Conservation (phyloP, 2,329 filamentous ascomycete genomes). For the Colletotrichum filicis region DNA sequence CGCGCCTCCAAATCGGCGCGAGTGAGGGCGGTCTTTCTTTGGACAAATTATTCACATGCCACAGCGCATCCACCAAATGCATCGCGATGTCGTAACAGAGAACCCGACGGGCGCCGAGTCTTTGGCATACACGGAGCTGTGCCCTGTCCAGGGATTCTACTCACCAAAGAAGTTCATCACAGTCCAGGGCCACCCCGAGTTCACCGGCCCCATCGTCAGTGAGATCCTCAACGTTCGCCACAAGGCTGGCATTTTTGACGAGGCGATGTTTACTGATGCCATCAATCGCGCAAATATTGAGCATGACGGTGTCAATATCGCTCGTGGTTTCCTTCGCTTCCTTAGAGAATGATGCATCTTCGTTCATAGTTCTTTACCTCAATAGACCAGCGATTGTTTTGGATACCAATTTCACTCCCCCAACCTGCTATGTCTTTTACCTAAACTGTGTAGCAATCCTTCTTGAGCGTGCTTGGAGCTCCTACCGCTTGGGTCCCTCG, state of each 20-base stretch:
- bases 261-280: conserved; percentile 76
- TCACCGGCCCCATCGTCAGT: conserved; percentile 75
- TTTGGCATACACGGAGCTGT: conserved; percentile 73
- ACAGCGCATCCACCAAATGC: conserved; percentile 85
- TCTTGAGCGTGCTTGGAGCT: neutral
- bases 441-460: neutral
- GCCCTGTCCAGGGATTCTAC: conserved; percentile 85
- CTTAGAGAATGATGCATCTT: conserved; percentile 63
- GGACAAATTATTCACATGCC: neutral
- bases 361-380: conserved; percentile 8
- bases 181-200: conserved; percentile 90
- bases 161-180: conserved; percentile 73
- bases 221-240: conserved; percentile 76
- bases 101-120: conserved; percentile 70
- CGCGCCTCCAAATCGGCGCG: neutral
- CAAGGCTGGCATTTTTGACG: conserved; percentile 73
- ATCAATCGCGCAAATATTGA: conserved; percentile 71
- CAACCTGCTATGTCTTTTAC: neutral
- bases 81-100: conserved; percentile 78
- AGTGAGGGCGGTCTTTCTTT: neutral
- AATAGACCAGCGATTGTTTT: conserved; percentile 31
- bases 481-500: neutral
- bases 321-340: conserved; percentile 80
- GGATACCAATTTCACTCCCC: neutral
- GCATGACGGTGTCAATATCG: conserved; percentile 85